Evolutionary conservation across 2,329 filamentous ascomycete genomes (phyloP), one percentile per base, ranked within the genome.

Genomic region (Diaporthe longicolla): DNA sequence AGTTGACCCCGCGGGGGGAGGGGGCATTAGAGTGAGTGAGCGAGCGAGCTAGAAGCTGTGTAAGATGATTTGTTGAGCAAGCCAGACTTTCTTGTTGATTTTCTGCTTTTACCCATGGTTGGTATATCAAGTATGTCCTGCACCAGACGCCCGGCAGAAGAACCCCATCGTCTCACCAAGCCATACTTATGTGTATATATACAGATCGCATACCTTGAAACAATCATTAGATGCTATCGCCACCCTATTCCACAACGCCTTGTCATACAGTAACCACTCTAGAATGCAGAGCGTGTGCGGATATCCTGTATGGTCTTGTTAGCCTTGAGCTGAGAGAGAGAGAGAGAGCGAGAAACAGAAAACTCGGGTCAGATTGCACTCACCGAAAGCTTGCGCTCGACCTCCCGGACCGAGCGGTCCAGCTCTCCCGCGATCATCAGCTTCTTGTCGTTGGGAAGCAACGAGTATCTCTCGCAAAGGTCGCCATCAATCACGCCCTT

Each of bases 401-500:
- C 97, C 84, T 98, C 94, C 78, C 95, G 87, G 72, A 98, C 92
- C 55, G 94, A 96, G 74, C 97, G 92, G 83, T 98, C 97, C 78
- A 98, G 84, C 83, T 98, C 96, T 68, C 90, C 95, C 2, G 96
- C 96, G 85, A 99, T 97, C 90, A 95, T 95, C 84, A 95, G 92
- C 88, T 98, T 98, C 87, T 94, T 95, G 79, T 98, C 96, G 78
- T 92, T 93, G 35, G 93, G 89, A 75, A 99, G 87, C 74, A 97
- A 85, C 74, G 95, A 91, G 84, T 95, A 99, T 78, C 95, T 90
- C 87, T 99, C 97, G 79, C 97, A 98, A 54, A 99, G 87, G 84
- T 99, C 97, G 37, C 97, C 97, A 83, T 99, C 97, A 79, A 99
- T 98, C 37, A 97, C 92, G 11, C 95, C 95, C 88, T 99, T 99